Conservation (phyloP, 1,284 basidiomycete genomes). For the Apiotrichum laibachii region DNA sequence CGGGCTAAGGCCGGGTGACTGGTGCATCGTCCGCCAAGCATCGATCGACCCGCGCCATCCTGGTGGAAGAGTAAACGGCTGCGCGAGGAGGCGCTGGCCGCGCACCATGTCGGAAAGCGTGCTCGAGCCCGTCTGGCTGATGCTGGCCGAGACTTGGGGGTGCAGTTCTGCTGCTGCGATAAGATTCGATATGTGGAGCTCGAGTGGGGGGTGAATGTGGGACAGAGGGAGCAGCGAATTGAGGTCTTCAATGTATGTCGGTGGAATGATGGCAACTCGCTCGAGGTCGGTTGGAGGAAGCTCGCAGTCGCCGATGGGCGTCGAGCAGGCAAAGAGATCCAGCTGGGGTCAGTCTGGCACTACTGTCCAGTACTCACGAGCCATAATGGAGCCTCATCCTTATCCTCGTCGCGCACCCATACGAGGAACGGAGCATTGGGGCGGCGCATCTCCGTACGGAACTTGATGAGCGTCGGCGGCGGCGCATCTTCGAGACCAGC, state of each 20-base stretch:
- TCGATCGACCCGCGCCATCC: constrained; percentile 24
- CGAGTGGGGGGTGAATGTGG: constrained; percentile 43
- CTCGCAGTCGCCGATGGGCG: constrained; percentile 17
- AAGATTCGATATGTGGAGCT: constrained; percentile 42
- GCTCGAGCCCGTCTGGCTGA: constrained; percentile 29
- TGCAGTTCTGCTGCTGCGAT: constrained; percentile 38
- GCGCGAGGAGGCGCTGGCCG: constrained; percentile 36
- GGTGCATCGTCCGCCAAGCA: constrained; percentile 9
- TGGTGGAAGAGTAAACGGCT: constrained; percentile 27
- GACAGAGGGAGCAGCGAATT: constrained; percentile 35
- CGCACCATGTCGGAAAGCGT: constrained; percentile 30
- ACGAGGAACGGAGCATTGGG: constrained; percentile 25
- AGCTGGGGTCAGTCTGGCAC: constrained; percentile 18
- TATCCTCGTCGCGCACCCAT: constrained; percentile 39
- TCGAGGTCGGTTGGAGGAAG: constrained; percentile 17
- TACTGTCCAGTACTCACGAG: constrained; percentile 25
- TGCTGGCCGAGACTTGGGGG: constrained; percentile 29
- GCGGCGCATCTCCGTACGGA: constrained; percentile 15
- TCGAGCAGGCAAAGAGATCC: constrained; percentile 36
- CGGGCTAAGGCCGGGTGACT: not conserved
- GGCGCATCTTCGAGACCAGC: constrained; percentile 34
- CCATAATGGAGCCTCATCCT: constrained; percentile 30
- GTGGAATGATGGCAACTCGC: constrained; percentile 19
- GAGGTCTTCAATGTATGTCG: constrained; percentile 31
- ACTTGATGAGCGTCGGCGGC: constrained; percentile 31